Percentiles rank a stretch among this genome's conserved stretches.
These are phyloP conservation scores for Purpureocillium lavendulum DNA, from an alignment of 2,329 filamentous ascomycete species.

Conservation along the genomic window DNA sequence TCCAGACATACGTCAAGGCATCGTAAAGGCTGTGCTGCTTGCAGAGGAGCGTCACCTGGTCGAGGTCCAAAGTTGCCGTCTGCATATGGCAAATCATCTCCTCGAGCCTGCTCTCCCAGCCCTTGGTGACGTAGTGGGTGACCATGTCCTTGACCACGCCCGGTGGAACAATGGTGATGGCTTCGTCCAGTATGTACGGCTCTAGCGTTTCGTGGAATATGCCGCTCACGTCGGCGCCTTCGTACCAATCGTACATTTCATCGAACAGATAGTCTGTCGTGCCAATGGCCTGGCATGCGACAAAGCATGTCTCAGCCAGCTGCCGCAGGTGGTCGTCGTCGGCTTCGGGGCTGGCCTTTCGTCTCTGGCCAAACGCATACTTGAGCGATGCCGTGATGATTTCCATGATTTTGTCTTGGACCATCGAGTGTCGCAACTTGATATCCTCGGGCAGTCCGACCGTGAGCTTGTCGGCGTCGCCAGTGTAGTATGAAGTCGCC, in stretches of 20 bases:
- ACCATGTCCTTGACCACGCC: conserved; percentile 81
- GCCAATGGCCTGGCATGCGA: conserved; percentile 68
- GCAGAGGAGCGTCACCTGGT: conserved; percentile 84
- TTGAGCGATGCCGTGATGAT: conserved; percentile 89
- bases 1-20: conserved; percentile 95
- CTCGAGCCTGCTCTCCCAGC: conserved; percentile 71
- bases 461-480: conserved; percentile 86
- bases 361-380: conserved; percentile 69
- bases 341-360: conserved; percentile 34
- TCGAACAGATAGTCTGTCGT: conserved; percentile 84
- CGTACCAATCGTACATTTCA: conserved; percentile 83
- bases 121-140: conserved; percentile 67
- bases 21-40: conserved; percentile 90
- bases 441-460: conserved; percentile 88
- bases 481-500: conserved; percentile 86
- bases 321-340: conserved; percentile 60
- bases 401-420: conserved; percentile 81
- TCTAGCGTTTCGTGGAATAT: conserved; percentile 86
- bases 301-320: conserved; percentile 75
- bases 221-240: conserved; percentile 62
- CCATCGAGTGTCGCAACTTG: conserved; percentile 65
- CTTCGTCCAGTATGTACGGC: conserved; percentile 73
- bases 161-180: conserved; percentile 69
- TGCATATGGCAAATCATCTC: conserved; percentile 93
- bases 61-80: conserved; percentile 83